Evolutionary conservation across 75 land plant genomes (phyloP).

Genomic region (Selaginella tamariscina): DNA sequence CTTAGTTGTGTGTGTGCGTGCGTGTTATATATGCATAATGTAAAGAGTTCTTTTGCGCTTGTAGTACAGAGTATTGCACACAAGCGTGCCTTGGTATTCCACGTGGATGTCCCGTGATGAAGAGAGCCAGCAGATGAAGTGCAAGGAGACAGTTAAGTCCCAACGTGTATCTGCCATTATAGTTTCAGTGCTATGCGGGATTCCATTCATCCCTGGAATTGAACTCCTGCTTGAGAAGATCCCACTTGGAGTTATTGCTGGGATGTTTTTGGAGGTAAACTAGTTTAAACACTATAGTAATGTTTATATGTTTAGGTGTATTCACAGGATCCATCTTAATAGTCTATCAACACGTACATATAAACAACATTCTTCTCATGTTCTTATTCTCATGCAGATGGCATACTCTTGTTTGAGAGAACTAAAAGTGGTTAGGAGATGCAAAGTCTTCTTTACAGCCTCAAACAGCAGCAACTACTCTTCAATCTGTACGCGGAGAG

Average conservation of each 20-base stretch:
- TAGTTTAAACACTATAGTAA: not conserved
- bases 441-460: conserved; percentile 3
- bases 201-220: conserved; percentile 17
- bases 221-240: conserved; percentile 9
- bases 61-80: conserved; percentile 5
- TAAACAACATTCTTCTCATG: not conserved
- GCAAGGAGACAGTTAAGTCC: not conserved
- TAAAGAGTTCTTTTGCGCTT: not conserved
- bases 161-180: conserved; percentile 16
- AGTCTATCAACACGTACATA: not conserved
- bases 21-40: no score
- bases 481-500: not conserved
- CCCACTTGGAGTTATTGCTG: conserved; percentile 17
- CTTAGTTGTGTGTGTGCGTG: no score
- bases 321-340: no score
- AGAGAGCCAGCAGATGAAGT: conserved; percentile 13
- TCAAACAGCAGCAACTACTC: not conserved
- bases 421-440: not conserved
- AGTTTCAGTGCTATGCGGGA: conserved; percentile 17
- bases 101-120: not conserved
- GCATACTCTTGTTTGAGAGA: conserved; percentile 8
- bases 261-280: conserved; percentile 16
- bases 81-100: conserved; percentile 11
- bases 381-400: not conserved
- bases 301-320: no score